Base-by-base conservation (phyloP, 306 rosid genomes). In the Oemleria cerasiformis region DNA sequence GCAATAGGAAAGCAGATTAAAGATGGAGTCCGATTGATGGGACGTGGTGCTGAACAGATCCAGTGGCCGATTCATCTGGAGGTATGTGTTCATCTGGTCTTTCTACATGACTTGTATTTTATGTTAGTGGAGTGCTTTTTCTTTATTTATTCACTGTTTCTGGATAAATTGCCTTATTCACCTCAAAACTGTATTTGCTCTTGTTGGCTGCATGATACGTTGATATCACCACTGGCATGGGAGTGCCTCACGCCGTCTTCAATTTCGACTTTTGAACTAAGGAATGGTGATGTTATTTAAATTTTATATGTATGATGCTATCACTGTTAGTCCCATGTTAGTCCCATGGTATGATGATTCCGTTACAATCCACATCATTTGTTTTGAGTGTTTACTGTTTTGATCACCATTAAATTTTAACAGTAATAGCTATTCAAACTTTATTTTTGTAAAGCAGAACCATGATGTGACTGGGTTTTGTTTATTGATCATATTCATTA, bases 11-110 rank as follows among this genome's bases (percentile, higher is more conserved):
- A 93, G 80, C 98, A 93, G 76, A 87, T 91, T 53, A 65, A 91
- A 81, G 97, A 88, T 76, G 98, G 97, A 72, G 96, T 93, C 11
- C 78, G 98, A 78, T 83, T 93, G 82, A 91, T 93, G 98, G 97
- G 97, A 14, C 98, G 98, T 39, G 96, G 98, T 64, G 87, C 97
- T 65, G 97, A 93, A 36, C 86, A 88, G 71, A 84, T 91, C 75
- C 75, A 86, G 75, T 93, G 98, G 98, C 97, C 97, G 45, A 91
- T 93, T 77, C 88, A 91, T 80, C 77, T 93, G 16, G 98, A 93
- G 98, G 98, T 93, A 75, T 67, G 48, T 65, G 67, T 40, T 80
- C 58, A 71, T 54, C 54, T 10, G 67, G 60, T 25, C 62, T 5
- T 76, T 56, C 20, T 42, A 44, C 51, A 30, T 47, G 16, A 75